A percentile compares a stretch with the other conserved stretches of the same genome.
Evolutionary conservation across 2,329 filamentous ascomycete species (phyloP).

Genomic region (Ambrosiella beaveri): DNA sequence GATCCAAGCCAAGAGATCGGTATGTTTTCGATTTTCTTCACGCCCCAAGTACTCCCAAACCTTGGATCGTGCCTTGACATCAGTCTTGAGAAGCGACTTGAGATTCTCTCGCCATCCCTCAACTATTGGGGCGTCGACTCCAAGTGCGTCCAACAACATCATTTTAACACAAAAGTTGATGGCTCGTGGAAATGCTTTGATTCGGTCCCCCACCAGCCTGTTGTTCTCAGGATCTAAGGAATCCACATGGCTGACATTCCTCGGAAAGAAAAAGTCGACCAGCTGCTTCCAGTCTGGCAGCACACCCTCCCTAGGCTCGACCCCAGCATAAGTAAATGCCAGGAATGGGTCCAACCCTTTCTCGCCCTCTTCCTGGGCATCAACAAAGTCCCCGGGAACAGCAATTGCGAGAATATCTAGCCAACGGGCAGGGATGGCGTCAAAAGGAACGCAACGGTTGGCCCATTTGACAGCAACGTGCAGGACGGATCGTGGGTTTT

Average conservation of each 20-base stretch:
- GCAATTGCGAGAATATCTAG: conserved; percentile 70
- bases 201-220: conserved; percentile 26
- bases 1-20: neutral
- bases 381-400: conserved; percentile 46
- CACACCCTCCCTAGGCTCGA: conserved; percentile 17
- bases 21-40: too few relatives aligned
- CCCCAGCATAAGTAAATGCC: conserved; percentile 28
- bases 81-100: conserved; percentile 53
- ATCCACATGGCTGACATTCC: conserved; percentile 19
- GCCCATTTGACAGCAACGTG: conserved; percentile 78
- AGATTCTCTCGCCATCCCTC: conserved; percentile 74
- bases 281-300: conserved; percentile 36
- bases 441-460: conserved; percentile 70
- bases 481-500: conserved; percentile 48
- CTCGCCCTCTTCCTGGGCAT: conserved; percentile 68
- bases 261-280: conserved; percentile 18
- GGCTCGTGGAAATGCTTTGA: conserved; percentile 47
- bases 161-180: conserved; percentile 48
- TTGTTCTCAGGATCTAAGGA: conserved; percentile 16
- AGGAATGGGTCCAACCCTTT: conserved; percentile 64
- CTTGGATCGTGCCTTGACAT: conserved; percentile 43
- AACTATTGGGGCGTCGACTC: conserved; percentile 39
- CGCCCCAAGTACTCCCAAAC: conserved; percentile 32
- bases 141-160: conserved; percentile 32
- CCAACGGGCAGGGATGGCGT: conserved; percentile 66